Base-by-base conservation (phyloP, 2,329 filamentous ascomycete species). In the Penicillium sp. region DNA sequence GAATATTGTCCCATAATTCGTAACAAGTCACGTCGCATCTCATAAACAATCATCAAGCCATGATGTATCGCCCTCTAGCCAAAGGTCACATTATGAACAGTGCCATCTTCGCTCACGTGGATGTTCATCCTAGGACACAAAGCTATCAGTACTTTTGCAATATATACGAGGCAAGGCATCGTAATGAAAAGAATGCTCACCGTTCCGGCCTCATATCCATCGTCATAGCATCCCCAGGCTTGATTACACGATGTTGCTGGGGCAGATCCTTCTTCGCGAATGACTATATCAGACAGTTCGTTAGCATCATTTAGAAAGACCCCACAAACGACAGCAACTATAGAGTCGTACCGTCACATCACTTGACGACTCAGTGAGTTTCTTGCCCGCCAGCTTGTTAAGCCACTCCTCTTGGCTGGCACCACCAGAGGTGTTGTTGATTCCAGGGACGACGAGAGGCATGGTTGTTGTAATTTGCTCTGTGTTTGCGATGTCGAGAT, bases 261-360 rank as follows among this genome's bases (percentile, higher is more conserved):
- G 73, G 73, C 3, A 76, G 64, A 38, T 75, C 73, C 47, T 67
- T 68, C 58, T 72, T 74, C 19, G 73, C 67, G 45, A 76, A 76
- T 1, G 63, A 66, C 69, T 73, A 4, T 21, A 3, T 33, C 8
- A 32, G 6, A n/a, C n/a, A n/a, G n/a, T n/a, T n/a, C n/a, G n/a
- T n/a, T n/a, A n/a, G n/a, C n/a, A n/a, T n/a, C n/a, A n/a, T n/a
- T n/a, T n/a, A n/a, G n/a, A n/a, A n/a, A n/a, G n/a, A n/a, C n/a
- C n/a, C n/a, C n/a, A n/a, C n/a, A n/a, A n/a, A n/a, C n/a, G n/a
- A n/a, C n/a, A n/a, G n/a, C n/a, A n/a, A n/a, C n/a, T n/a, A n/a
- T n/a, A n/a, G n/a, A n/a, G 32, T 22, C 65, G 31, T 54, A 72
- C 69, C 24, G 60, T 58, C 37, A 64, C 64, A 57, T 71, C 64